Base-by-base conservation (phyloP, 129 eudicot genomes). In the Tanacetum coccineum region DNA sequence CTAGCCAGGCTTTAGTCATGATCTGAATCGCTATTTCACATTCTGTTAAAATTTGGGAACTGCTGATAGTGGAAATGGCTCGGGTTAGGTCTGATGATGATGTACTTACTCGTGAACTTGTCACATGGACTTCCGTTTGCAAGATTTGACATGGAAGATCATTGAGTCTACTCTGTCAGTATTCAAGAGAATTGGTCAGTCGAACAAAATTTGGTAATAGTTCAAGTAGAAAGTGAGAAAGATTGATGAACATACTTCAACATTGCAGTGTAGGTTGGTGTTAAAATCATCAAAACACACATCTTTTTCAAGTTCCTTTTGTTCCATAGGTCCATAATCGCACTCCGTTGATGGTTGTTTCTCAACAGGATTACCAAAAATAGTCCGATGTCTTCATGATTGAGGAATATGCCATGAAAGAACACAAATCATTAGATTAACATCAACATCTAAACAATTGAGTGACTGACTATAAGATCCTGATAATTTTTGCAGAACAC, bases 11-110 rank as follows among this genome's bases (percentile, higher is more conserved):
- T 62, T 83, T 78, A 58, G 89, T 71, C n/a, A 85, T 67, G 50
- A 71, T 72, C 65, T 86, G 96, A 55, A 88, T 56, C 9, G 96
- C 96, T 54, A 36, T 65, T 76, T 88, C 93, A 66, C 96, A 88
- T 59, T 88, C 85, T 11, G 30, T 18, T 13, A 88, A 77, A 79
- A 59, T 79, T 50, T 79, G 76, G 1, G 85, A 85, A 67, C 79
- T 78, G 81, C 77, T 81, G 65, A 88, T 65, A 1, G 84, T 77
- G 60, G 68, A 15, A 28, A 85, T 63, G 49, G 93, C 89, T 62
- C 62, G 64, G 21, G 66, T 64, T 45, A 85, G 73, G 46, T 81
- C 89, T 49, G 76, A 64, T 59, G 80, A 68, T 15, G 64, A 62
- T 49, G 32, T 70, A 58, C 8, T 59, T 17, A 52, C 44, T 50